A percentile compares a stretch with the other conserved stretches of the same genome.
Conservation (phyloP, 83 land plant species). For the Picea abies region DNA sequence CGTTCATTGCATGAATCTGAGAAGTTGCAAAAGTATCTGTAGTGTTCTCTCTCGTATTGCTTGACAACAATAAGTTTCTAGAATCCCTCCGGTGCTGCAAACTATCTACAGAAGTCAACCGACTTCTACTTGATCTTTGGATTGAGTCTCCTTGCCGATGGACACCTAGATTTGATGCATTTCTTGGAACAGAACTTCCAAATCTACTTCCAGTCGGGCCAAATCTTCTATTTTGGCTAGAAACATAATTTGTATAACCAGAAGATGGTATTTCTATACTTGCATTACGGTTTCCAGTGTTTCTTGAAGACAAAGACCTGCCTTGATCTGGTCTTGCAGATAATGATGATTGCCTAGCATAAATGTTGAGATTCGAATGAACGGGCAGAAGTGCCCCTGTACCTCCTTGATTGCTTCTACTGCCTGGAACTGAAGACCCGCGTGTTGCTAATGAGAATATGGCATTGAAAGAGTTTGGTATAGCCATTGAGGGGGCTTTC, state of each 20-base stretch:
- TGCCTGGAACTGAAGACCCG: background rate
- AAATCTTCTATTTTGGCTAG: conserved; percentile 1
- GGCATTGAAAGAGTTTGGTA: conserved; percentile 5
- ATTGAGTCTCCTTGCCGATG: background rate
- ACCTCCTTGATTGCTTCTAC: conserved; percentile 11
- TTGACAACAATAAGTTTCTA: background rate
- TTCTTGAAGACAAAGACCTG: conserved; percentile 7
- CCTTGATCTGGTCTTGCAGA: background rate
- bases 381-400: background rate
- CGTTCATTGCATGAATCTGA: background rate
- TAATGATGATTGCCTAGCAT: background rate
- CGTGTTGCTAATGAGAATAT: conserved; percentile 11
- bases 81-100: conserved; percentile 1
- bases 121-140: background rate
- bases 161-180: background rate
- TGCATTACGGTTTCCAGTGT: background rate
- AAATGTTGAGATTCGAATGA: background rate
- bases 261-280: conserved; percentile 5
- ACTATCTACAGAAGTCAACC: background rate
- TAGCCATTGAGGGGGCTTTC: conserved; percentile 2
- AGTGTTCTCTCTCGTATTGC: background rate
- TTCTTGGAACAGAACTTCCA: background rate
- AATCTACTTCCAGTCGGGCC: conserved; percentile 10
- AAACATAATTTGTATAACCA: background rate
- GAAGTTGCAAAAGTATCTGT: background rate